Percentiles rank a stretch among this genome's conserved stretches.
These are phyloP conservation scores for Niebla homalea DNA, from an alignment of 495 filamentous ascomycete species.

Conservation along the genomic window DNA sequence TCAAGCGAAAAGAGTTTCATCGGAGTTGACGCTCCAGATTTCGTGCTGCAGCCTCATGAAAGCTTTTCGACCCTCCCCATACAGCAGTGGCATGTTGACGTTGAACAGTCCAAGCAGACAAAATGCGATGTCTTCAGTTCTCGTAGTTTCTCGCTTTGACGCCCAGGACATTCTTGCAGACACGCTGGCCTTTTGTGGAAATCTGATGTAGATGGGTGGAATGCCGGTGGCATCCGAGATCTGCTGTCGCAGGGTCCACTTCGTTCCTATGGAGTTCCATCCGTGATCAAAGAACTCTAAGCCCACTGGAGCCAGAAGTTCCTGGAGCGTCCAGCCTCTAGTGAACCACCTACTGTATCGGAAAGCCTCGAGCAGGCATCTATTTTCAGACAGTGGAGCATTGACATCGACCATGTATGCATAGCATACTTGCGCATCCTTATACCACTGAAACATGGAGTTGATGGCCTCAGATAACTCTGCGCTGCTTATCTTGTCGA, in stretches of 20 bases:
- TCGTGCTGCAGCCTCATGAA: slow-evolving; percentile 11
- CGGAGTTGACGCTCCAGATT: neutral
- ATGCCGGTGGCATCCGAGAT: neutral
- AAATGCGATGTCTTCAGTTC: slow-evolving; percentile 15
- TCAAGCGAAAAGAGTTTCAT: slow-evolving; percentile 1
- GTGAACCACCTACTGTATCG: no score
- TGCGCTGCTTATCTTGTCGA: slow-evolving; percentile 21
- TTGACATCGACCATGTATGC: slow-evolving; percentile 24
- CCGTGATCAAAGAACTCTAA: no score
- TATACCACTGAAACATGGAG: slow-evolving; percentile 27
- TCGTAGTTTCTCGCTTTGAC: no score
- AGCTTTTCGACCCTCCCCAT: slow-evolving; percentile 15
- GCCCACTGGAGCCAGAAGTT: no score
- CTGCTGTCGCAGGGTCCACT: neutral
- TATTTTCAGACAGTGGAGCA: no score
- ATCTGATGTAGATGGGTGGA: neutral
- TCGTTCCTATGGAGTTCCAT: neutral
- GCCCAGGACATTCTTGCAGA: no score
- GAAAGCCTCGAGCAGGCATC: no score
- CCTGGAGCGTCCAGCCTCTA: no score
- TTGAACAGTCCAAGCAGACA: slow-evolving; percentile 17
- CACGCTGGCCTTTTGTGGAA: neutral
- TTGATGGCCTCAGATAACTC: slow-evolving; percentile 32
- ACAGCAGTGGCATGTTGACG: slow-evolving; percentile 18
- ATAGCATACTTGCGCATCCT: slow-evolving; percentile 2